Conservation (phyloP, 352 stramenopile genomes). For the Poterioochromonas sp. region DNA sequence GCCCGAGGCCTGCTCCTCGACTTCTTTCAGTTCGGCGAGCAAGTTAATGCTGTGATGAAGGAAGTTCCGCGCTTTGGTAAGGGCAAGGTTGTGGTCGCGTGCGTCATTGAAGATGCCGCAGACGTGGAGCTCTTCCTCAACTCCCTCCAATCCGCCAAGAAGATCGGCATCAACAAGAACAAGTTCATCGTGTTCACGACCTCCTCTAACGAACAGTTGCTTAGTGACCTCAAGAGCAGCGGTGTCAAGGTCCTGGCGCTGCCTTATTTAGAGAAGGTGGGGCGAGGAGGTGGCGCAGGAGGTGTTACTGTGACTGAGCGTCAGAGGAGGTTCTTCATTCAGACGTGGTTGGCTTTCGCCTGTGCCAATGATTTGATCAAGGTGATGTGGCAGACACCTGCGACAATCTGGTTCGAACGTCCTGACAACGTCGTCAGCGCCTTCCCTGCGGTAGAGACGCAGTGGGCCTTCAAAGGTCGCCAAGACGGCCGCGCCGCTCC, state of each 20-base stretch:
- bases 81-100: background rate
- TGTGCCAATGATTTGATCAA: background rate
- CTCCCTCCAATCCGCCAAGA: background rate
- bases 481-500: background rate
- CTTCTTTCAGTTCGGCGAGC: background rate
- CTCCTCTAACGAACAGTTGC: background rate
- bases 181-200: slow-evolving; percentile 16
- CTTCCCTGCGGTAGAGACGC: background rate
- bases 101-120: background rate
- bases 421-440: slow-evolving; percentile 17
- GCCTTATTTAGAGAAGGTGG: background rate
- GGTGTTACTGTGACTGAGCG: background rate
- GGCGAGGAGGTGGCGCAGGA: background rate
- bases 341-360: slow-evolving; percentile 26
- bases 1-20: background rate
- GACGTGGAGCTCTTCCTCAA: slow-evolving; percentile 22
- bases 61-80: background rate
- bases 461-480: slow-evolving; percentile 13
- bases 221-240: background rate
- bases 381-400: slow-evolving; percentile 22
- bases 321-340: background rate
- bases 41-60: background rate
- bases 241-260: background rate
- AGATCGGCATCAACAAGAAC: background rate
- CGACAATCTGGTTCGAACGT: slow-evolving; percentile 7